Base-by-base conservation (phyloP, 306 rosid genomes). In the Cercis canadensis region DNA sequence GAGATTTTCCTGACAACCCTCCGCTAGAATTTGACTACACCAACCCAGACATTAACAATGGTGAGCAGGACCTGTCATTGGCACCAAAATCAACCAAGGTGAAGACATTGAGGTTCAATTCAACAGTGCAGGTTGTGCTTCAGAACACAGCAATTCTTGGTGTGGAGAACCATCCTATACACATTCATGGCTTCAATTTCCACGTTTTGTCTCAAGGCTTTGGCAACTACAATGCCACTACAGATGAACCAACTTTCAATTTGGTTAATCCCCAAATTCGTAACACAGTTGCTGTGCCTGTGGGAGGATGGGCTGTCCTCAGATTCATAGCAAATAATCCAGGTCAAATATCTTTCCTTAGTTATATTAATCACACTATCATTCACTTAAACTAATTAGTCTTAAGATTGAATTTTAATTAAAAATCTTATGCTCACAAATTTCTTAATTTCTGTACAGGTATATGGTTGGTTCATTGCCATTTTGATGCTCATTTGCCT, bases 221-320 rank as follows among this genome's bases (percentile, higher is more conserved):
- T 59, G 90, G 92, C 24, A 68, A 85, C 12, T 88, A 75, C 46
- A 80, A 89, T 57, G 11, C 82, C 0, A 16, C 43, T 0, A 64
- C 9, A 8, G 91, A 80, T 43, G 19, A 56, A 4, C 14, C 46
- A 2, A 82, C 69, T 12, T 85, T 87, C 24, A 92, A 92, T 44
- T 21, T 89, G 9, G 12, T 70, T 9, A 72, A 92, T n/a, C 92
- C 93, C 3, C 92, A 89, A 36, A 19, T 62, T 0, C 79, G 91
- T 13, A 92, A 92, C 72, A 89, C 97, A 1, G 63, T 92, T 33
- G 72, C 88, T 6, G 93, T 89, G 36, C 93, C 93, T 0, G 50
- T 50, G 0, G 96, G 92, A 40, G 96, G 93, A 2, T 92, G 96
- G 97, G 76, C 85, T 2, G 86, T 87, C 13, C 60, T 92, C 69